Evolutionary conservation across 441 rosid genomes (phyloP), one percentile per base, ranked within the genome.

Genomic region (Omphalea diandra): DNA sequence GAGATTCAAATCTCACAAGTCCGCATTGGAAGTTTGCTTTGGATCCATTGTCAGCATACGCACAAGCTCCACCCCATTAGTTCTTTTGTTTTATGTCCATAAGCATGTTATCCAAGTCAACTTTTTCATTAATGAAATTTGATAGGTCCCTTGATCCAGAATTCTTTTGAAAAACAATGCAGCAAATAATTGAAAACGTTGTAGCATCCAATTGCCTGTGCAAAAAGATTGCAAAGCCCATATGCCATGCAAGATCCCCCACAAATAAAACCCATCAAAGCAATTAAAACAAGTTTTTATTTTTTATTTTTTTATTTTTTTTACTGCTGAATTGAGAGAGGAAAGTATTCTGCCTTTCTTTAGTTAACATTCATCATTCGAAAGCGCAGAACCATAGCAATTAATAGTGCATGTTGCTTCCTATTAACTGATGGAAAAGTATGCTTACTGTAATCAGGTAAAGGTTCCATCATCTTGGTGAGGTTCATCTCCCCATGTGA

Each of bases 401-500:
- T 65, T 24, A n/a, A 54, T 8, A 4, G 11, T 36, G 36, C 10
- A 12, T n/a, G 46, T 52, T 49, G 69, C 43, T 24, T 24, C 29
- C 2, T 29, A 54, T 53, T 12, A 8, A 76, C 62, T 61, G 38
- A 73, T 43, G 31, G 54, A 47, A 69, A 54, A 29, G 31, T 7
- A 61, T 24, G 65, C 71, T 52, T 82, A 93, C 97, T 90, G 59
- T 77, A 94, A 82, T 94, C 92, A 63, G 95, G 97, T 40, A 83
- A 75, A 60, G 94, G 93, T 71, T 86, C 80, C 56, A 90, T 53
- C 84, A 88, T 86, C 92, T 35, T 43, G 69, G 40, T 81, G 89
- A 36, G 80, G 86, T 20, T 88, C 87, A 80, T 91, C 88, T 50
- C 97, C 98, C 97, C 97, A 94, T 35, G 76, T 79, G 66, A 88